phyloP scores from a whole-genome alignment of 1,284 basidiomycete genomes.

The Agaricales sp. region DNA sequence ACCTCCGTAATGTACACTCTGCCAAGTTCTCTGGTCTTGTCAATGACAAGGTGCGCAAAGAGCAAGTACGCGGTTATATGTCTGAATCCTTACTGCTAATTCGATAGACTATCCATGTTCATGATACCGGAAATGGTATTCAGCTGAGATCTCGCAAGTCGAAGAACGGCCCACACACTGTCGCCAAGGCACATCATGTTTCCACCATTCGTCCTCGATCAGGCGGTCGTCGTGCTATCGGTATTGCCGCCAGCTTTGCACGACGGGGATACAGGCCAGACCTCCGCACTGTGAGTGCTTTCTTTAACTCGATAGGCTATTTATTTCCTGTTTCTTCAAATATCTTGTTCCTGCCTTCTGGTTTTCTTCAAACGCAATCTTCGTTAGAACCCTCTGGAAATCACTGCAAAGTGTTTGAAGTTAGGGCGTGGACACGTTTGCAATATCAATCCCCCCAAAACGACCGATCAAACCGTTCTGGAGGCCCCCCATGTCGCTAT shows the following conservation, averaged over 20 bases:
- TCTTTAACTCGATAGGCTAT: constrained; percentile 7
- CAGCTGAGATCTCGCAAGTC: constrained; percentile 63
- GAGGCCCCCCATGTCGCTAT: constrained; percentile 63
- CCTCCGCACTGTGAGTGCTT: constrained; percentile 63
- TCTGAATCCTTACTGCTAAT: background rate
- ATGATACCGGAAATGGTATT: constrained; percentile 49
- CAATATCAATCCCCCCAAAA: constrained; percentile 46
- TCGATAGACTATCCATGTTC: constrained; percentile 56
- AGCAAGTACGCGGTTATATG: background rate
- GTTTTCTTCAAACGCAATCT: constrained; percentile 35
- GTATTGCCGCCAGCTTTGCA: constrained; percentile 57
- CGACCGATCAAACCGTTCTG: constrained; percentile 54
- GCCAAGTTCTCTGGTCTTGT: constrained; percentile 84
- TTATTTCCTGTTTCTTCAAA: constrained; percentile 11
- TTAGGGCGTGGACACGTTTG: constrained; percentile 83
- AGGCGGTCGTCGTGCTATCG: constrained; percentile 65
- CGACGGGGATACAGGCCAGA: constrained; percentile 78
- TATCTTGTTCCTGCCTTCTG: constrained; percentile 9
- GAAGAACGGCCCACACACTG: constrained; percentile 46
- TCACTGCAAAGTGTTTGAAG: constrained; percentile 50
- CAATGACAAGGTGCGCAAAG: constrained; percentile 59
- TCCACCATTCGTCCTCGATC: constrained; percentile 60
- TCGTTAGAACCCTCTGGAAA: constrained; percentile 74
- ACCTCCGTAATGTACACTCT: constrained; percentile 80
- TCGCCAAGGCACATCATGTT: constrained; percentile 36